Base-by-base conservation (phyloP, 306 rosid genomes). In the Corylus americana region DNA sequence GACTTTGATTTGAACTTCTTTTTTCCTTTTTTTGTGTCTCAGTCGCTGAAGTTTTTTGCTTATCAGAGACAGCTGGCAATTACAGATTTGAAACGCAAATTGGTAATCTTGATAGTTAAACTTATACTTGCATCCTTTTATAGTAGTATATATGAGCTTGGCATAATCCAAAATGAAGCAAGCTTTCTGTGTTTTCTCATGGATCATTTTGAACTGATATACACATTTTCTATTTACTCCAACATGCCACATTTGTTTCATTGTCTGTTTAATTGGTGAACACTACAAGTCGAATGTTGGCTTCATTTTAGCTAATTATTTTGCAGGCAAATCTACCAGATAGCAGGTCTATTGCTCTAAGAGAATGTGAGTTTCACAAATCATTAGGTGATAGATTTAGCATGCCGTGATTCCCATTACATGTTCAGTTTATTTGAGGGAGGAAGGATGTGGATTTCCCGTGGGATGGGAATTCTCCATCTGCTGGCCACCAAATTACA, bases 31-130 rank as follows among this genome's bases (percentile, higher is more conserved):
- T 44, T 68, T 13, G 79, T 63, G 80, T 86, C 69, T 66, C 94
- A 94, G 98, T 94, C 98, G 2, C 85, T 94, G 78, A 92, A 88
- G 82, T 89, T 79, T 89, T 92, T 90, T 78, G 90, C 92, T 48
- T 62, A 73, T 49, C 90, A 89, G 83, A 90, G 83, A 79, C 85
- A 79, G 82, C 79, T 70, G 79, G 76, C 78, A 57, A 84, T 91
- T 73, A 77, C 89, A 55, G 88, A 92, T 77, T 88, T 94, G 82
- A 85, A 88, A 77, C 74, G 64, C 68, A 82, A 87, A 88, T 82
- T 94, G 96, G 98, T 94, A 86, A 73, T 55, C 71, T 45, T 59
- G 44, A 25, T 79, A 73, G 68, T 42, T 83, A 0, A 39, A 25
- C 68, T 64, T 78, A 73, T 75, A 75, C 67, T 55, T 83, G 71